Evolutionary conservation across 2,329 filamentous ascomycete genomes (phyloP).

Genomic region (Aspergillus ochraceus): DNA sequence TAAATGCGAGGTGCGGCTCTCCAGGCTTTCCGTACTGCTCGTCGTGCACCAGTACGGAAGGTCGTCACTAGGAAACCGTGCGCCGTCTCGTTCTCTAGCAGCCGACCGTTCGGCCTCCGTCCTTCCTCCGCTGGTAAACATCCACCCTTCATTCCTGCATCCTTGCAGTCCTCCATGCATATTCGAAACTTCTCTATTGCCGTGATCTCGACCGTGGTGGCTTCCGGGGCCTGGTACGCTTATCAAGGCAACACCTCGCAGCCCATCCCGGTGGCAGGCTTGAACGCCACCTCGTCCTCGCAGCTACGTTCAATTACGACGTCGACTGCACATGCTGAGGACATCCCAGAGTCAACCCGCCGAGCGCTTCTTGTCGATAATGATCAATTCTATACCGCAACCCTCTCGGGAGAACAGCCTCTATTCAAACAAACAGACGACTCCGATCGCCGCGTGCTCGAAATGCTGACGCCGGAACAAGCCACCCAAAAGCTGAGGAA

Average conservation of each 20-base stretch:
- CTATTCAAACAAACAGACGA: conserved; percentile 86
- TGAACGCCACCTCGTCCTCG: conserved; percentile 24
- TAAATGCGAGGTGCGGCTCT: conserved; percentile 51
- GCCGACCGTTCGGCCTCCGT: conserved; percentile 38
- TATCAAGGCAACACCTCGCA: conserved; percentile 41
- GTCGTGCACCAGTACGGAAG: conserved; percentile 47
- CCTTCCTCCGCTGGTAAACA: conserved; percentile 36
- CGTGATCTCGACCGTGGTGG: conserved; percentile 48
- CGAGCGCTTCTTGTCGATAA: conserved; percentile 83
- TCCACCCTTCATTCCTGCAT: conserved; percentile 34
- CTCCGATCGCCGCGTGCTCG: conserved; percentile 79
- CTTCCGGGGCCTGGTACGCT: conserved; percentile 51
- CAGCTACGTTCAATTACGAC: conserved; percentile 28
- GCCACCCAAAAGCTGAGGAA: conserved; percentile 84
- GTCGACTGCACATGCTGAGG: conserved; percentile 34
- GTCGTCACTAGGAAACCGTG: conserved; percentile 37
- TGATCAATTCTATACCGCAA: conserved; percentile 85
- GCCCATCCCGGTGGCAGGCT: conserved; percentile 23
- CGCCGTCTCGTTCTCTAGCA: conserved; percentile 37
- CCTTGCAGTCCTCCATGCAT: conserved; percentile 49
- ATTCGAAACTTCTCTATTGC: conserved; percentile 50
- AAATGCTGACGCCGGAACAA: conserved; percentile 96
- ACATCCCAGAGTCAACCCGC: conserved; percentile 55
- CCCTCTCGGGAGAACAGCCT: conserved; percentile 79
- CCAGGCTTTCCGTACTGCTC: conserved; percentile 49